Base-by-base conservation (phyloP, 192 early-diverging fungal species). In the Fimicolochytrium jonesii region DNA sequence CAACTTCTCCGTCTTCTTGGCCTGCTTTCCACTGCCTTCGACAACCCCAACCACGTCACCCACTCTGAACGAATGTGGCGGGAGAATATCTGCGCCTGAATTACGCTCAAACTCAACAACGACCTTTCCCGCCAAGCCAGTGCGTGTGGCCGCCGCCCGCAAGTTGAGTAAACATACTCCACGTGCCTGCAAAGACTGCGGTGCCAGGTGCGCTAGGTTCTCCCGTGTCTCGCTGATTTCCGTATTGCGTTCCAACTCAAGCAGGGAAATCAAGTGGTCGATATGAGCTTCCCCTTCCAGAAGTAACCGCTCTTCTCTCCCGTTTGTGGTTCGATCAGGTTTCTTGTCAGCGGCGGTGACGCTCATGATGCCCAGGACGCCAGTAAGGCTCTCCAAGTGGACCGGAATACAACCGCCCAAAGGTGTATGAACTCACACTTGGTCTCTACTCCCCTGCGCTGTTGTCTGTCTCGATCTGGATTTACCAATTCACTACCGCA, bases 41-140 rank as follows among this genome's bases (percentile, higher is more conserved):
- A 29, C 20, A 18, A 61, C 22, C 10, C 47, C 57, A 34, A 68
- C 50, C 1, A 60, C 49, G 33, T 51, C 66, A 18, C 57, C 49
- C 5, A 61, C 59, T 11, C 67, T 33, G 22, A 68, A 36, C 22
- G 17, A 22, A 31, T 68, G 67, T 1, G 47, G 31, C 3, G 66
- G 56, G 18, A 54, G 53, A 3, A 39, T 28, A 9, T 25, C 29
- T 15, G 20, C 26, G 11, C 45, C 52, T 13, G 30, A 41, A 7
- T 47, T 9, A n/a, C 15, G 17, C 29, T 68, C 59, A 29, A 68
- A 61, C 22, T 68, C 58, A 0, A 54, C 58, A 11, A 68, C 17
- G 28, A 34, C 9, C 33, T 61, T 60, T 5, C 67, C 67, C 31
- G 51, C 67, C 3, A 68, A 36, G 15, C 67, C 67, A 11, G 67